Conservation (phyloP, 352 stramenopile species). For the Plasmopara viticola region DNA sequence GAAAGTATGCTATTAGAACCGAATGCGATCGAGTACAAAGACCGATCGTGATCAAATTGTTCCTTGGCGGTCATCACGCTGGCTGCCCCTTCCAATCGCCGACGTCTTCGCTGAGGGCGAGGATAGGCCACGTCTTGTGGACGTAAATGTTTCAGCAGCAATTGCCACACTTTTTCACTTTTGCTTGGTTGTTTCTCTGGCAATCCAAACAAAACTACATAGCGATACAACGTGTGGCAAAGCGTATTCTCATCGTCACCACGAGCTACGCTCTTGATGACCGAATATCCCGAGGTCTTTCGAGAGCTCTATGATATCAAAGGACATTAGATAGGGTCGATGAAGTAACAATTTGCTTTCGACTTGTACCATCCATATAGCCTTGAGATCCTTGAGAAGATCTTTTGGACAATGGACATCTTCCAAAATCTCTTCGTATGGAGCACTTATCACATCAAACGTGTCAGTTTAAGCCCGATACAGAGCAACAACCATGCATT, state of each 20-base stretch:
- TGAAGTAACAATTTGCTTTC: neutral
- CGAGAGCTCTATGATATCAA: constrained; percentile 23
- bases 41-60: constrained; percentile 39
- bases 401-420: constrained; percentile 85
- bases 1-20: constrained; percentile 47
- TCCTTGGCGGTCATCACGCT: constrained; percentile 17
- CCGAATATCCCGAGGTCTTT: constrained; percentile 58
- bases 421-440: constrained; percentile 97
- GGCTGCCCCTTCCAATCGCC: constrained; percentile 13
- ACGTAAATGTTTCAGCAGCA: constrained; percentile 58
- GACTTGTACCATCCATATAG: constrained; percentile 81
- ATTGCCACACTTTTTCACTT: constrained; percentile 44
- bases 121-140: constrained; percentile 27
- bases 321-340: neutral
- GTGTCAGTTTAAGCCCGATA: neutral
- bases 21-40: constrained; percentile 39
- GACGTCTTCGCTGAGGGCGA: constrained; percentile 14
- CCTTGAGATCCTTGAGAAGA: constrained; percentile 77
- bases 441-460: constrained; percentile 42
- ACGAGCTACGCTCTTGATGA: constrained; percentile 52
- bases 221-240: constrained; percentile 95
- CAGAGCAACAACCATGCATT: neutral
- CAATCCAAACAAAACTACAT: constrained; percentile 94
- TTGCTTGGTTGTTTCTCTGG: constrained; percentile 48
- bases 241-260: constrained; percentile 81